A percentile compares a stretch with the other conserved stretches of the same genome.
Evolutionary conservation across 2,329 filamentous ascomycete genomes (phyloP).

Genomic region (Lasiodiplodia theobromae): DNA sequence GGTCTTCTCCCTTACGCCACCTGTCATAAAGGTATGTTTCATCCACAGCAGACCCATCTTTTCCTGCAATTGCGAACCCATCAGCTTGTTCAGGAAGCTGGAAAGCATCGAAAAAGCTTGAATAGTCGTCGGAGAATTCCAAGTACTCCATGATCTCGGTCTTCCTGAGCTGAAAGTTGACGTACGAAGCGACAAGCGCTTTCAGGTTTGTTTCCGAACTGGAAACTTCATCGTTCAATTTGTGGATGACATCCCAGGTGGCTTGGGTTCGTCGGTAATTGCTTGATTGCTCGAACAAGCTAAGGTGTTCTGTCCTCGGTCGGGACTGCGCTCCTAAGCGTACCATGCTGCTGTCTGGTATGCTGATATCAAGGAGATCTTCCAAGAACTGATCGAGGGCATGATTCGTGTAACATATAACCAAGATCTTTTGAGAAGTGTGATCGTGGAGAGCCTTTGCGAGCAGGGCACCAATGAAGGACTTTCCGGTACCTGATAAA

Average conservation of each 20-base stretch:
- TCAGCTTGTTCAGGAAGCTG: slow-evolving; percentile 54
- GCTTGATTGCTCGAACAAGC: slow-evolving; percentile 51
- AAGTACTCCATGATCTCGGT: slow-evolving; percentile 53
- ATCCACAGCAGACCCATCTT: slow-evolving; percentile 53
- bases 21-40: slow-evolving; percentile 60
- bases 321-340: slow-evolving; percentile 67
- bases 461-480: slow-evolving; percentile 72
- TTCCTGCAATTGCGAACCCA: slow-evolving; percentile 58
- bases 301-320: slow-evolving; percentile 55
- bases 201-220: slow-evolving; percentile 34
- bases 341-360: slow-evolving; percentile 60
- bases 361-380: slow-evolving; percentile 67
- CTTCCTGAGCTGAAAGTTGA: background rate
- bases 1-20: slow-evolving; percentile 59
- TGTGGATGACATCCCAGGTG: slow-evolving; percentile 54
- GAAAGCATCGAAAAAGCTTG: slow-evolving; percentile 65
- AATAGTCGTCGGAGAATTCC: slow-evolving; percentile 61
- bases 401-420: slow-evolving; percentile 72
- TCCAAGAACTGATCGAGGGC: slow-evolving; percentile 60
- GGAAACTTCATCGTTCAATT: slow-evolving; percentile 48
- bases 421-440: slow-evolving; percentile 62
- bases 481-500: slow-evolving; percentile 72
- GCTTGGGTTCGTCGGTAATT: slow-evolving; percentile 38
- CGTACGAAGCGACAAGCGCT: background rate
- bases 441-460: slow-evolving; percentile 62